Conservation (phyloP, 768 basidiomycete genomes). For the Podaxis rugospora region DNA sequence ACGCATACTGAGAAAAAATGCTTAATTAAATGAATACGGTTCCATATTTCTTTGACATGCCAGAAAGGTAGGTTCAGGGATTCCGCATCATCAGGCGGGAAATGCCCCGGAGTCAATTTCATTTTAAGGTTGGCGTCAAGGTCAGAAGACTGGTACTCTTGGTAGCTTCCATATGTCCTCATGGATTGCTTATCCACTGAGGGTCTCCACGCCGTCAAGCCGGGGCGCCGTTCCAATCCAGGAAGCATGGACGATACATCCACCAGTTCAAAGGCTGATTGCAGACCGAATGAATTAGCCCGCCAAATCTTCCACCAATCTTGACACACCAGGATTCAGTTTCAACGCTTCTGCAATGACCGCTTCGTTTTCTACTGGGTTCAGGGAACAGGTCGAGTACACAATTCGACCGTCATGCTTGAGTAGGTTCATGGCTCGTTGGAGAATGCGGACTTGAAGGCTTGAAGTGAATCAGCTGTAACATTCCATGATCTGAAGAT, state of each 20-base stretch:
- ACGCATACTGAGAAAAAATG: slow-evolving; percentile 56
- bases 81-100: slow-evolving; percentile 69
- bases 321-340: slow-evolving; percentile 54
- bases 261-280: slow-evolving; percentile 68
- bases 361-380: slow-evolving; percentile 96
- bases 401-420: slow-evolving; percentile 83
- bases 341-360: slow-evolving; percentile 84
- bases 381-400: slow-evolving; percentile 96
- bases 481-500: slow-evolving; percentile 2
- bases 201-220: slow-evolving; percentile 76
- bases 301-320: neutral
- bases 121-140: slow-evolving; percentile 45
- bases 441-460: slow-evolving; percentile 87
- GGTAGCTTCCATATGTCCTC: slow-evolving; percentile 54
- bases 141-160: slow-evolving; percentile 50
- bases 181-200: slow-evolving; percentile 52
- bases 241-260: slow-evolving; percentile 74
- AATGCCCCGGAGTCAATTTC: slow-evolving; percentile 70
- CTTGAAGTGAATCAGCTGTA: slow-evolving; percentile 33
- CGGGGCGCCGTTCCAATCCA: slow-evolving; percentile 68
- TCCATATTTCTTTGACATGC: slow-evolving; percentile 33
- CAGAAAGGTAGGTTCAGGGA: slow-evolving; percentile 66
- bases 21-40: neutral
- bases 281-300: neutral
- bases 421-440: slow-evolving; percentile 89